These are phyloP conservation scores for Plasmopara viticola DNA, from an alignment of 352 stramenopile species.

Conservation along the genomic window DNA sequence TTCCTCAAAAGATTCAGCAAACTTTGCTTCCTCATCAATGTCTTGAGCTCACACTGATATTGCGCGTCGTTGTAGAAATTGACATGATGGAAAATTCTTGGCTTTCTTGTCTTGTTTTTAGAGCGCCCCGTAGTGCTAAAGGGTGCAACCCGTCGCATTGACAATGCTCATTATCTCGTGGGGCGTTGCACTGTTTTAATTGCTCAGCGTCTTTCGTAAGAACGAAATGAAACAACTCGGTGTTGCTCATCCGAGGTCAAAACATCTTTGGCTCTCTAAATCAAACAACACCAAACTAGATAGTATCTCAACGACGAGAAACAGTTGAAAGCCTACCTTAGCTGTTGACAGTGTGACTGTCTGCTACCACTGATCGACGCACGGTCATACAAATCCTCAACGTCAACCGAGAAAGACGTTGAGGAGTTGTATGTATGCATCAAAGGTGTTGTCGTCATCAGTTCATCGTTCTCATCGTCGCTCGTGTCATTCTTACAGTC, in stretches of 20 bases:
- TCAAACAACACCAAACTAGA: background rate
- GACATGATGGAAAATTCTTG: no score
- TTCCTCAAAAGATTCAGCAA: conserved; percentile 10
- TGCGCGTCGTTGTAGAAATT: conserved; percentile 19
- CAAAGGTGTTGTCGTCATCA: no score
- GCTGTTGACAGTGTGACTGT: background rate
- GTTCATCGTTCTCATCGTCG: no score
- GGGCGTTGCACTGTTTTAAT: conserved; percentile 22
- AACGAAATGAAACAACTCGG: conserved; percentile 39
- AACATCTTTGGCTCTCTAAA: conserved; percentile 26
- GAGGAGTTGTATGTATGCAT: no score
- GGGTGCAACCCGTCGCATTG: conserved; percentile 20
- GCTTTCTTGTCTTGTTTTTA: conserved; percentile 9
- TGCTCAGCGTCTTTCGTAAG: conserved; percentile 19
- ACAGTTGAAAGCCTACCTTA: conserved; percentile 5
- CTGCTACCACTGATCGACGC: background rate
- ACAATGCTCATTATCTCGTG: conserved; percentile 27
- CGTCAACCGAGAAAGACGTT: conserved; percentile 1
- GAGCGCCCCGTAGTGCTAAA: conserved; percentile 52
- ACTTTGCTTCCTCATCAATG: conserved; percentile 28
- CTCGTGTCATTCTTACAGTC: conserved; percentile 21
- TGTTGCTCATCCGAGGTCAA: conserved; percentile 28
- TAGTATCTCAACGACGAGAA: background rate
- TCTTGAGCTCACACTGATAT: conserved; percentile 21
- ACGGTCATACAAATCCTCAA: conserved; percentile 26